Evolutionary conservation across 352 stramenopile genomes (phyloP).

Genomic region (Elongisporangium prolatum): DNA sequence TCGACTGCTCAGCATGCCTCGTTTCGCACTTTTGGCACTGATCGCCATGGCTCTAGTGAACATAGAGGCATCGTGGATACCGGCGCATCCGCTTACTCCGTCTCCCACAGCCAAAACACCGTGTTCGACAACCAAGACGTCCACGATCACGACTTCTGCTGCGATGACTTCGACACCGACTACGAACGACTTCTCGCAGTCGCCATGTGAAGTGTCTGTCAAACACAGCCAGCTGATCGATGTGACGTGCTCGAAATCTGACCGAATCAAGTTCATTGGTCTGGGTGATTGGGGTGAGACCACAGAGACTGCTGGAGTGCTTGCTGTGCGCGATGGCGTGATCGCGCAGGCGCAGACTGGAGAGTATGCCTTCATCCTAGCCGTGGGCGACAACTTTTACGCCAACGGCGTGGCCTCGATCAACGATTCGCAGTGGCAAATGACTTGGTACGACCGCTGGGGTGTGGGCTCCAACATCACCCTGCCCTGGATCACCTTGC

Average conservation of each 20-base stretch:
- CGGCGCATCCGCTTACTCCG: not conserved
- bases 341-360: slow-evolving; percentile 14
- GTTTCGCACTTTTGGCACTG: not conserved
- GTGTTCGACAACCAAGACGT: not conserved
- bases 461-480: slow-evolving; percentile 25
- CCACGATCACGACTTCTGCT: not conserved
- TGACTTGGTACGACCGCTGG: slow-evolving; percentile 28
- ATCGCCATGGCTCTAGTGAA: not conserved
- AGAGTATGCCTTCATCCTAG: slow-evolving; percentile 31
- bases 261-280: slow-evolving; percentile 27
- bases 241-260: slow-evolving; percentile 6
- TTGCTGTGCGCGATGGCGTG: slow-evolving; percentile 27
- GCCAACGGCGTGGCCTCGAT: slow-evolving; percentile 22
- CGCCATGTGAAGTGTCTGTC: not conserved
- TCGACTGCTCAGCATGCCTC: not conserved
- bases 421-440: slow-evolving; percentile 23
- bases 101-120: not conserved
- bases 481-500: slow-evolving; percentile 30
- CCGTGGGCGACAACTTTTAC: slow-evolving; percentile 41
- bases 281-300: slow-evolving; percentile 34
- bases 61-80: not conserved
- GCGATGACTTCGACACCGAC: not conserved
- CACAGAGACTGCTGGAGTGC: slow-evolving; percentile 15
- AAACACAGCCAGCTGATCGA: slow-evolving; percentile 8
- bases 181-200: not conserved